Evolutionary conservation across 768 basidiomycete species (phyloP).

Genomic region (Pisolithus albus): DNA sequence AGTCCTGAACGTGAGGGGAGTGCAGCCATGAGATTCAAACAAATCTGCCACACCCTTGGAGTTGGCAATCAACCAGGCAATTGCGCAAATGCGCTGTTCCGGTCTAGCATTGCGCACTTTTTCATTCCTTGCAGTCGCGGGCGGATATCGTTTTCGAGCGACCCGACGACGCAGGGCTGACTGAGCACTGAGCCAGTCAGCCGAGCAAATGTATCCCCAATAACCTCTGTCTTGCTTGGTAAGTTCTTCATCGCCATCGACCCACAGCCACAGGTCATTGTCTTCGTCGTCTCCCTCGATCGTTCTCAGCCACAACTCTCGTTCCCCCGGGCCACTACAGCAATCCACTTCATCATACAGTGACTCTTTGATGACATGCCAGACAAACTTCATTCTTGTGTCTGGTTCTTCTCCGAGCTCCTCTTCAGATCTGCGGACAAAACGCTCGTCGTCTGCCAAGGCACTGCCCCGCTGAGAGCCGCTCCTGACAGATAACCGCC

Average conservation of each 20-base stretch:
- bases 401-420: too few relatives aligned
- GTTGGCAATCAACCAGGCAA: not conserved
- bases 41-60: not conserved
- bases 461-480: too few relatives aligned
- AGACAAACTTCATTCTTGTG: too few relatives aligned
- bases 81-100: not conserved
- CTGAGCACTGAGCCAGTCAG: not conserved
- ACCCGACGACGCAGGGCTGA: not conserved
- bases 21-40: not conserved
- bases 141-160: not conserved
- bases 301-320: not conserved
- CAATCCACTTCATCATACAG: too few relatives aligned
- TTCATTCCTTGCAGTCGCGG: not conserved
- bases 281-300: not conserved
- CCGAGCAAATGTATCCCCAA: too few relatives aligned
- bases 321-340: not conserved
- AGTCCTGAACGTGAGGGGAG: not conserved
- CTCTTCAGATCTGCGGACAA: too few relatives aligned
- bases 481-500: too few relatives aligned
- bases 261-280: not conserved
- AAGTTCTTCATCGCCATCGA: not conserved
- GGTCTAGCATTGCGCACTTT: not conserved
- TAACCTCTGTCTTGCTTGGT: too few relatives aligned
- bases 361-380: too few relatives aligned
- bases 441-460: too few relatives aligned